Evolutionary conservation across 108 stramenopile genomes (phyloP).

Genomic region (Schizochytrium sp.): DNA sequence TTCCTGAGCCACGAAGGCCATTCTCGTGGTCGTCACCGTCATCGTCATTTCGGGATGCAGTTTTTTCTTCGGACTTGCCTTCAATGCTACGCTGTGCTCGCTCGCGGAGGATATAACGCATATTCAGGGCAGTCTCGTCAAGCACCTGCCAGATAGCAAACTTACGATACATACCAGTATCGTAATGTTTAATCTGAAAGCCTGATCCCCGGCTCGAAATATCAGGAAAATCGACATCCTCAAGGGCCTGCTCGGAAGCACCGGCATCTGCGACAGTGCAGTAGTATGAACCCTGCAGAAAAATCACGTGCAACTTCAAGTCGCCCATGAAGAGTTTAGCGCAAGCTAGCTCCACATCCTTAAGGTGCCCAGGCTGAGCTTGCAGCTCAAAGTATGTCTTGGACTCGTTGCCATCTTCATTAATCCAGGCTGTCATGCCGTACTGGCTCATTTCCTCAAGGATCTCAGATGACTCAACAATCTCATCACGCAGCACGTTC

Average conservation of each 20-base stretch:
- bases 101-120: constrained; percentile 59
- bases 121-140: constrained; percentile 51
- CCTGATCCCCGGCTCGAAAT: constrained; percentile 53
- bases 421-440: constrained; percentile 58
- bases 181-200: constrained; percentile 29
- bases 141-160: constrained; percentile 52
- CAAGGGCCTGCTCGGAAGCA: constrained; percentile 11
- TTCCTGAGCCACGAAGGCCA: neutral
- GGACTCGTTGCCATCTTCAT: neutral
- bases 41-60: neutral
- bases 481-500: neutral
- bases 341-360: constrained; percentile 51
- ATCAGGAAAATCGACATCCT: constrained; percentile 37
- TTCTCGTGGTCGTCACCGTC: neutral
- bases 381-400: constrained; percentile 61
- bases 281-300: constrained; percentile 15
- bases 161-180: neutral
- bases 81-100: constrained; percentile 31
- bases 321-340: constrained; percentile 50
- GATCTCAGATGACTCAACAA: constrained; percentile 15
- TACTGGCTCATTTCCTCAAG: constrained; percentile 55
- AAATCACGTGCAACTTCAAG: constrained; percentile 53
- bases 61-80: constrained; percentile 54
- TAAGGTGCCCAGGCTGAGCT: neutral
- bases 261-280: constrained; percentile 20